Conservation (phyloP, 2,329 filamentous ascomycete genomes). For the Zalaria sp. region DNA sequence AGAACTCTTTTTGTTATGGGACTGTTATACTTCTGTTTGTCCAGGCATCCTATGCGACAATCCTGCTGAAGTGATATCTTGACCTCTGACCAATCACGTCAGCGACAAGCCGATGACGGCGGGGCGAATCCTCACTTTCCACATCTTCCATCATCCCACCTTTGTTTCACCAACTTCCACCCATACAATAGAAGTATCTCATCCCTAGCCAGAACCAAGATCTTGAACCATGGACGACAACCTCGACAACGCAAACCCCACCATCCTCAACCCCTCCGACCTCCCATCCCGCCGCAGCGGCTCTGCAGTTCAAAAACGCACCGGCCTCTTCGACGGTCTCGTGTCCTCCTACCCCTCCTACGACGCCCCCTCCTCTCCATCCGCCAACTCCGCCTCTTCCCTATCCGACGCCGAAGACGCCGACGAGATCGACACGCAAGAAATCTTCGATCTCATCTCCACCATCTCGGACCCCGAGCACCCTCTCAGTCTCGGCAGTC, state of each 20-base stretch:
- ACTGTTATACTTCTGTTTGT: no score
- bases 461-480: slow-evolving; percentile 95
- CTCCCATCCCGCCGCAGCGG: slow-evolving; percentile 61
- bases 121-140: no score
- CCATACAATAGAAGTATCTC: no score
- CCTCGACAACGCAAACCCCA: slow-evolving; percentile 71
- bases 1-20: no score
- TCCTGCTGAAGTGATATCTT: no score
- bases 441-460: slow-evolving; percentile 92
- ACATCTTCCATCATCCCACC: no score
- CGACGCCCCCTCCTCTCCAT: slow-evolving; percentile 12
- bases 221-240: slow-evolving; percentile 17
- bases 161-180: no score
- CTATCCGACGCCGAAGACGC: slow-evolving; percentile 43
- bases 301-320: slow-evolving; percentile 21
- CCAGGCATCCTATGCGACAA: no score
- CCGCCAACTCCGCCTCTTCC: slow-evolving; percentile 19
- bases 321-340: slow-evolving; percentile 39
- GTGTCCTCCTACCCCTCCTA: slow-evolving; percentile 34
- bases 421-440: slow-evolving; percentile 90
- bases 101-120: no score
- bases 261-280: slow-evolving; percentile 76
- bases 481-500: slow-evolving; percentile 78
- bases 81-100: no score
- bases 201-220: no score